phyloP scores from a whole-genome alignment of 345 rosid species.

The Brassica cretica region DNA sequence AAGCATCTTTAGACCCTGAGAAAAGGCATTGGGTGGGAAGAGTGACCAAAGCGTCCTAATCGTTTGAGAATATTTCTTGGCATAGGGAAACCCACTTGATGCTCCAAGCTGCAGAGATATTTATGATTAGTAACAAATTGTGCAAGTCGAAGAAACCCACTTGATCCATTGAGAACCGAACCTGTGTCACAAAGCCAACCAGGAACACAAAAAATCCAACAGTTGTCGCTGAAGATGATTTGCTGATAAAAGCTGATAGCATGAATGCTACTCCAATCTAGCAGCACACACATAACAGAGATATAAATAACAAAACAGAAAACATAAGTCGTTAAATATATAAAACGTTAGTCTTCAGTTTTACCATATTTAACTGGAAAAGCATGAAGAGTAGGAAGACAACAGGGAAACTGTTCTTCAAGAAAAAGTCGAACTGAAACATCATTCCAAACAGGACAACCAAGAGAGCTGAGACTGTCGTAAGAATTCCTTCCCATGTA shows the following conservation, averaged over 20 bases:
- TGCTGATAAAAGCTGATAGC: constrained; percentile 82
- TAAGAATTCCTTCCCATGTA: constrained; percentile 72
- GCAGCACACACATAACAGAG: constrained; percentile 30
- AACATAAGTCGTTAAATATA: neutral
- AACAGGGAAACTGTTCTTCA: constrained; percentile 73
- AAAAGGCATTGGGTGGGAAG: constrained; percentile 92
- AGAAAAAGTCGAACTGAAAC: constrained; percentile 90
- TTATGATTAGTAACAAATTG: constrained; percentile 21
- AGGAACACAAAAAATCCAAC: constrained; percentile 78
- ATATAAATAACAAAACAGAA: neutral
- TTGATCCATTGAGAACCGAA: constrained; percentile 24
- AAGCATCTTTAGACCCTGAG: constrained; percentile 55
- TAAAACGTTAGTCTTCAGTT: neutral
- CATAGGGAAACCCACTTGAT: constrained; percentile 64
- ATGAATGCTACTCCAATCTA: constrained; percentile 82
- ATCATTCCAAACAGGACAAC: constrained; percentile 85
- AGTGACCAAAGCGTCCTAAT: constrained; percentile 67
- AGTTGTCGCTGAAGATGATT: constrained; percentile 76
- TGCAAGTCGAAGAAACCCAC: neutral
- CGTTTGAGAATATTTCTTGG: constrained; percentile 15
- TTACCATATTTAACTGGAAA: constrained; percentile 86
- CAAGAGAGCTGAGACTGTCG: constrained; percentile 70
- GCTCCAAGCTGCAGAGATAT: constrained; percentile 57
- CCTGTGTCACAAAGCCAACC: constrained; percentile 82
- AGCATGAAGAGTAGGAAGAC: constrained; percentile 81